Evolutionary conservation across 2,329 filamentous ascomycete species (phyloP), one percentile per base, ranked within the genome.

Genomic region (Hypoxylon sp.): DNA sequence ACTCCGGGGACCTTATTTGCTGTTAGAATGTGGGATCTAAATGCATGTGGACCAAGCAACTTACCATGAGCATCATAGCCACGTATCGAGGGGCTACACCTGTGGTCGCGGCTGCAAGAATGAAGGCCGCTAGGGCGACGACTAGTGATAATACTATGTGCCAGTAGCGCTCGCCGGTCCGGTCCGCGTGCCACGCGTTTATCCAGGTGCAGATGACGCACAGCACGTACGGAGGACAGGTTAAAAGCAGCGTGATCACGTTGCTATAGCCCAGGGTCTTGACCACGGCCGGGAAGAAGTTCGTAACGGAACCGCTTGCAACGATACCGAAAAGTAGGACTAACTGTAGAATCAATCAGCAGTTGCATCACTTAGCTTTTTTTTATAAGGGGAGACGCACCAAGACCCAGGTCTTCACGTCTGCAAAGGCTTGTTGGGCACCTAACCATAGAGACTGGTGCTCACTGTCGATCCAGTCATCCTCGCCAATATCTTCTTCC

Each of bases 261-360:
- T 83, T 80, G 61, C 78, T 82, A 75, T 90, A 91, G n/a, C 87
- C 84, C 1, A 93, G 83, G 5, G 89, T 90, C 63, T 84, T 81
- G 51, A 93, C 90, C 59, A 94, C 89, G 0, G 90, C 90, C 41
- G 88, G 88, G 78, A 91, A 90, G 80, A 91, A 91, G 76, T 89
- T 90, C 34, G 87, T 90, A 9, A 91, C 86, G 6, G 86, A 86
- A 51, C 83, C 87, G 25, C 83, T 82, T 14, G 82, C 79, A 6
- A 83, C 85, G 64, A 88, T 86, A 68, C 87, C 83, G 68, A 89
- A 85, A 43, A 90, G 79, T 46, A 87, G 78, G 8, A 87, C 75
- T 74, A 87, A 81, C 81, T 85, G 32, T 0, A 19, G 12, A 51
- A 12, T 37, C 4, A 12, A 51, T 69, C 9, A 73, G 67, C 45